Percentiles rank a stretch among this genome's conserved stretches.
These are phyloP conservation scores for Colletotrichum scovillei DNA, from an alignment of 2,329 filamentous ascomycete species.

Conservation along the genomic window DNA sequence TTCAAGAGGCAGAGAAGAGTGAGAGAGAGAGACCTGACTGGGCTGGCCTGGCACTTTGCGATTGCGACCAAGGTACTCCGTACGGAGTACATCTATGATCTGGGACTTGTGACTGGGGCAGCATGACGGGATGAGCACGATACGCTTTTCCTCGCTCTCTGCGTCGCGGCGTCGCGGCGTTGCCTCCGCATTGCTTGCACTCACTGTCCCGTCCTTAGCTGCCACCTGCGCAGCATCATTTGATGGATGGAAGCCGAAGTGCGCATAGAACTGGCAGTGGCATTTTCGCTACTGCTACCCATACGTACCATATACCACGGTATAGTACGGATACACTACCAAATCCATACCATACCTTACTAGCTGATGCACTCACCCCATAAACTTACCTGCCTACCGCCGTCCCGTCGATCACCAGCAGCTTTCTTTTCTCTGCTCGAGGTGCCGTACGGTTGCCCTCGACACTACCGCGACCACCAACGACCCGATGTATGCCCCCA, in stretches of 20 bases:
- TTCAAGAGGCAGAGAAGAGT: no score
- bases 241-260: neutral
- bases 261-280: slow-evolving; percentile 2
- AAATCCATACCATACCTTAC: neutral
- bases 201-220: slow-evolving; percentile 5
- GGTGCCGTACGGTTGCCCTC: neutral
- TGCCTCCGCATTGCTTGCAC: slow-evolving; percentile 10
- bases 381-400: neutral
- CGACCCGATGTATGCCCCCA: neutral
- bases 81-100: no score
- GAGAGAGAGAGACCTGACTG: no score
- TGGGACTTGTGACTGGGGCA: slow-evolving; percentile 8
- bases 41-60: no score
- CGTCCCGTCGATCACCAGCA: neutral
- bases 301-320: neutral
- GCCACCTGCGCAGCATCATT: slow-evolving; percentile 1
- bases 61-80: no score
- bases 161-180: neutral
- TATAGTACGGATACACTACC: neutral
- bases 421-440: neutral
- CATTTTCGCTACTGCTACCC: neutral
- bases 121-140: slow-evolving; percentile 26
- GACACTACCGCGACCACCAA: neutral
- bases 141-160: slow-evolving; percentile 17
- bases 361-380: neutral